These are phyloP conservation scores for Plasmodium billcollinsi DNA, from an alignment of 169 alveolate genomes.

Conservation along the genomic window DNA sequence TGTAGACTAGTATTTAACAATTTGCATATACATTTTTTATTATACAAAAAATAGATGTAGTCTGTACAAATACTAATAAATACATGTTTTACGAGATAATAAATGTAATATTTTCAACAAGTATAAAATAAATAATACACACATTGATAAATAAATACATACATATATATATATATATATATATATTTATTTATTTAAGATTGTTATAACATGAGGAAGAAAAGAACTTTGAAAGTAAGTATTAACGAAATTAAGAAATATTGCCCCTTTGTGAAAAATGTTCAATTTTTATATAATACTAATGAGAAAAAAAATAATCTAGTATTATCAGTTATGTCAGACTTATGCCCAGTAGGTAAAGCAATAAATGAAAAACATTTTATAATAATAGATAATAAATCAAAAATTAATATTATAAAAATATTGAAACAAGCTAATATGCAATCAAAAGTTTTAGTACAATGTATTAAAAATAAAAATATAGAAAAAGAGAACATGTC, in stretches of 20 bases:
- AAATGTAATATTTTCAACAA: no score
- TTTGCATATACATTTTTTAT: no score
- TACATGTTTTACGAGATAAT: no score
- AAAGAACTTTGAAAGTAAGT: slow-evolving; percentile 68
- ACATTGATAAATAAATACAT: no score
- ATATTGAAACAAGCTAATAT: slow-evolving; percentile 41
- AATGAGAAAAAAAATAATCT: slow-evolving; percentile 70
- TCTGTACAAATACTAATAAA: no score
- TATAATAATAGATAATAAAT: slow-evolving; percentile 71
- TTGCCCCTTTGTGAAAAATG: slow-evolving; percentile 70
- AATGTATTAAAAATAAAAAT: slow-evolving; percentile 11
- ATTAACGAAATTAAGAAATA: slow-evolving; percentile 64
- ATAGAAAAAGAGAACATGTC: background rate
- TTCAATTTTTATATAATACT: slow-evolving; percentile 19
- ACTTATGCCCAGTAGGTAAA: slow-evolving; percentile 72
- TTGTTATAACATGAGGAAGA: slow-evolving; percentile 49
- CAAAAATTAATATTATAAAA: slow-evolving; percentile 54
- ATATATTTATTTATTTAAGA: background rate
- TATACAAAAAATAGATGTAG: no score
- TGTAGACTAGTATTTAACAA: no score
- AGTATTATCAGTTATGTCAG: slow-evolving; percentile 69
- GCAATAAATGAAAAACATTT: slow-evolving; percentile 73
- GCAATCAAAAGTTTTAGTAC: slow-evolving; percentile 6
- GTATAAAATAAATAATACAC: no score
- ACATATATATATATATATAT: background rate